Base-by-base conservation (phyloP, 75 land plant species). In the Cupressus sempervirens region DNA sequence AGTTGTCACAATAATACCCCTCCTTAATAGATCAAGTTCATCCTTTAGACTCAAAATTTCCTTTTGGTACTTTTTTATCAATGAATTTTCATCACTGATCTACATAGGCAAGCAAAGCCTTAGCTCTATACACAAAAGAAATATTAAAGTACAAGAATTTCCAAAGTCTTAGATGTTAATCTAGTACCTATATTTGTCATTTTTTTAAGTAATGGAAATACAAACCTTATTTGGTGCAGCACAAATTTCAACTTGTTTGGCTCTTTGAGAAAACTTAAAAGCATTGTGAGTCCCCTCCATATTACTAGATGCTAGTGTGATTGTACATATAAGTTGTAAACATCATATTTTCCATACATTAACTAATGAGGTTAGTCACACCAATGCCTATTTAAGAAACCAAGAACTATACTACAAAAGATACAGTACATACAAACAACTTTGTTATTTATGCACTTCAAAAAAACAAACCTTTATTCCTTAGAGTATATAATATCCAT, bases 61-160 rank as follows among this genome's bases (percentile, higher is more conserved):
- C 80, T 87, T 93, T 84, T 96, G 97, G 85, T 96, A 96, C 80
- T 96, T 93, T 89, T 95, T 96, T 75, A 96, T 96, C 83, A 95
- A 54, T 29, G 97, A 95, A 82, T 96, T 96, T 81, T 96, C 97
- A 91, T 96, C 98, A 84, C 95, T 93, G 58, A 96, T 94, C 98
- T 96, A 92, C 3, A 88, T 74, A 4, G 15, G 38, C 20, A 82
- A 90, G 43, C 73, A 72, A 74, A 10, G 54, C 14, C 9, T 76
- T 29, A 84, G 52, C 86, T 83, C 18, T 34, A 13, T 53, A 5
- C 74, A 80, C 15, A 80, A 83, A n/a, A n/a, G n/a, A n/a, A n/a
- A n/a, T n/a, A n/a, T n/a, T n/a, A n/a, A n/a, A 32, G n/a, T 45
- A 45, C 54, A 50, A 26, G 83, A 40, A 82, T 53, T 32, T 50